Percentiles rank a stretch among this genome's conserved stretches.
phyloP scores from a whole-genome alignment of 2,329 filamentous ascomycete genomes.

The Periconia digitata region DNA sequence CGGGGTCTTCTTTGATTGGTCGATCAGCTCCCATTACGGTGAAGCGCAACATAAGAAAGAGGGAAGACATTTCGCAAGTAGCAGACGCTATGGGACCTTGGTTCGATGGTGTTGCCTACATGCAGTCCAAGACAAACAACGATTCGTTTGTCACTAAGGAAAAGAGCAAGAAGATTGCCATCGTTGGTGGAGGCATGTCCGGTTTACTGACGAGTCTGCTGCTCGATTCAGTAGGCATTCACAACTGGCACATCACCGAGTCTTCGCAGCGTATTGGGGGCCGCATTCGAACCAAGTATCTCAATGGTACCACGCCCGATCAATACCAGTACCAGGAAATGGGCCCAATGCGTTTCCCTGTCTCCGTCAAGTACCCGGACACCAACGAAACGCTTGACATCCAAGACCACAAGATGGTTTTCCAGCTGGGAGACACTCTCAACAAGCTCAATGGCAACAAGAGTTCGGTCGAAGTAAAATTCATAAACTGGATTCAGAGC shows the following conservation, averaged over 20 bases:
- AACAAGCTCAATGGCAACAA: slow-evolving; percentile 62
- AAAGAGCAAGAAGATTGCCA: slow-evolving; percentile 63
- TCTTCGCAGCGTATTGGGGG: slow-evolving; percentile 60
- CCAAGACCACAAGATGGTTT: slow-evolving; percentile 65
- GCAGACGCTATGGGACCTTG: slow-evolving; percentile 61
- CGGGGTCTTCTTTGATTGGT: slow-evolving; percentile 43
- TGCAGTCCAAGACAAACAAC: slow-evolving; percentile 57
- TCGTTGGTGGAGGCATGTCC: slow-evolving; percentile 67
- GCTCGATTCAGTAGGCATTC: slow-evolving; percentile 57
- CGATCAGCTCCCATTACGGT: slow-evolving; percentile 46
- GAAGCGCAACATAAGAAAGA: slow-evolving; percentile 35
- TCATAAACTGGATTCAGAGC: slow-evolving; percentile 64
- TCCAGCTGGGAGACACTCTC: slow-evolving; percentile 62
- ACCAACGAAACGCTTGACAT: slow-evolving; percentile 62
- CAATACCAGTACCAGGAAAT: slow-evolving; percentile 69
- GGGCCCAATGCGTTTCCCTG: slow-evolving; percentile 67
- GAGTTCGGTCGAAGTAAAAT: slow-evolving; percentile 54
- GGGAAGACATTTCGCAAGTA: slow-evolving; percentile 50
- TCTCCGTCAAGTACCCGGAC: slow-evolving; percentile 50
- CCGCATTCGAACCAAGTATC: slow-evolving; percentile 64
- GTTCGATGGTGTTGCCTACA: slow-evolving; percentile 66
- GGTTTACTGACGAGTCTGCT: slow-evolving; percentile 60
- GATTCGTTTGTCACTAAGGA: slow-evolving; percentile 55
- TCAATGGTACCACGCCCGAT: slow-evolving; percentile 58
- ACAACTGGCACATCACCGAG: slow-evolving; percentile 64